These are phyloP conservation scores for Urochloa ruziziensis DNA, from an alignment of 176 grass and related monocot genomes.

Conservation along the genomic window DNA sequence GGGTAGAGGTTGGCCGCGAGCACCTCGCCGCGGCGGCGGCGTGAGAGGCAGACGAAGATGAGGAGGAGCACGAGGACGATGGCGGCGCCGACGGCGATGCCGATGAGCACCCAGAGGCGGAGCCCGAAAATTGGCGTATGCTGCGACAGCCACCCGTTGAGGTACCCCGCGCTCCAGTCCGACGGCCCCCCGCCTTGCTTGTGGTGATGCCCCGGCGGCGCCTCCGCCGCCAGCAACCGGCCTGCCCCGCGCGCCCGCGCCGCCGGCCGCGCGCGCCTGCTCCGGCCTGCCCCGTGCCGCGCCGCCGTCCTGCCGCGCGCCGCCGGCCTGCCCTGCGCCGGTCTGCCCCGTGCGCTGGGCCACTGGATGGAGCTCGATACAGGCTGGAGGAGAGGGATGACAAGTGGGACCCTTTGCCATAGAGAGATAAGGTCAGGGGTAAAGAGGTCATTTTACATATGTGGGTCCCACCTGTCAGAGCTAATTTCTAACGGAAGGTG, in stretches of 20 bases:
- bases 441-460: too few species aligned
- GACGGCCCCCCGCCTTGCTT: constrained; percentile 41
- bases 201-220: constrained; percentile 12
- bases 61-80: constrained; percentile 70
- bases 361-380: too few species aligned
- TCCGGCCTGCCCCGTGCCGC: too few species aligned
- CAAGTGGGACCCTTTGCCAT: too few species aligned
- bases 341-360: too few species aligned
- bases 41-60: constrained; percentile 61
- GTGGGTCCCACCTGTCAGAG: too few species aligned
- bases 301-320: too few species aligned
- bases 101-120: constrained; percentile 84
- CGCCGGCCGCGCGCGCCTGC: too few species aligned
- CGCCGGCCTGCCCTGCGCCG: too few species aligned
- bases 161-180: constrained; percentile 56
- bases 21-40: constrained; percentile 48
- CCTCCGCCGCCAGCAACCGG: constrained; percentile 35
- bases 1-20: constrained; percentile 23
- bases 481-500: too few species aligned
- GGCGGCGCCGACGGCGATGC: constrained; percentile 67
- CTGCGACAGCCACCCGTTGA: constrained; percentile 84
- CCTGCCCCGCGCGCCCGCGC: constrained; percentile 31
- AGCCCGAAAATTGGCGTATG: constrained; percentile 79
- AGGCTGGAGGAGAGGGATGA: too few species aligned
- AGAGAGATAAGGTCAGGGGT: too few species aligned